Evolutionary conservation across 2,329 filamentous ascomycete genomes (phyloP), one percentile per base, ranked within the genome.

Genomic region (Trichothecium roseum): DNA sequence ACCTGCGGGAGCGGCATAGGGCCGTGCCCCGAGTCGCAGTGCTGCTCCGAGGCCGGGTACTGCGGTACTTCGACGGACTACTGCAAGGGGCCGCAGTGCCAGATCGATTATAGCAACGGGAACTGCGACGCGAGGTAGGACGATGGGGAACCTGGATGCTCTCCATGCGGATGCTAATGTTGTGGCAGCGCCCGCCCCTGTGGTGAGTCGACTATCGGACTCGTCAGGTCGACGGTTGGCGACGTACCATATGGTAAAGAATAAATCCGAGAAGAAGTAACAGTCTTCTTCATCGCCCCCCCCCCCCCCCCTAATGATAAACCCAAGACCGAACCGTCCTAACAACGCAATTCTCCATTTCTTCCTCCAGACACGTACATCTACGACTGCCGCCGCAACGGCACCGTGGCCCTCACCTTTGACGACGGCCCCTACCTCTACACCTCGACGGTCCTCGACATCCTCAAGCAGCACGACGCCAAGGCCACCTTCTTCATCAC

Each of bases 361-460:
- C 22, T 24, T 16, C 28, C 9, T 18, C 8, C 16, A 38, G 36
- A 17, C 18, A 13, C 10, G 8, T 35, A 24, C 37, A 57, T 63
- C 41, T 65, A 50, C 1, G 52, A 45, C 9, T 62, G 59, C 42
- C 54, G 45, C 1, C 40, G 40, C 10, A 53, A 56, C 1, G 59
- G 55, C 16, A 50, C 52, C 37, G 50, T 65, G 27, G 65, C 66
- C 2, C 49, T 69, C 18, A 68, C 64, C 1, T 67, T 60, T 43
- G 66, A 69, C 41, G 66, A 69, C 35, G 65, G 64, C 0, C 66
- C 66, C 1, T 62, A 53, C 38, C 37, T 42, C 4, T 67, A 57
- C 44, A 71, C 67, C 4, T 41, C 44, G 6, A 46, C 50, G 8
- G 45, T 71, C 5, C 56, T 71, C 17, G 56, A 65, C 37, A 34